phyloP scores from a whole-genome alignment of 805 yeast species.

The Pichia nanzhaoensis region DNA sequence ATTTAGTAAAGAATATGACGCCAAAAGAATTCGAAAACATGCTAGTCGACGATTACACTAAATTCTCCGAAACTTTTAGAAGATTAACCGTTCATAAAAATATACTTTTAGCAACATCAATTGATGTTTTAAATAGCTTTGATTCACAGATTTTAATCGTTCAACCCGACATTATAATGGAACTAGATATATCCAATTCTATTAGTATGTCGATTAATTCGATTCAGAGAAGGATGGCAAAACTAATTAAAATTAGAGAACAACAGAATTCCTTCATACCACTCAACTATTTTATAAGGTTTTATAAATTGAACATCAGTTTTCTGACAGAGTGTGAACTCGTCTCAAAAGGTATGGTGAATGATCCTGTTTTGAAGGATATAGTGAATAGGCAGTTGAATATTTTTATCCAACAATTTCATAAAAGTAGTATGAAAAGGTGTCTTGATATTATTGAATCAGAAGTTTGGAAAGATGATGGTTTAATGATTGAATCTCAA shows the following conservation, averaged over 20 bases:
- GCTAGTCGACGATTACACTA: slow-evolving; percentile 53
- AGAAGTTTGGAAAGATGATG: slow-evolving; percentile 77
- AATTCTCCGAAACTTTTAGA: slow-evolving; percentile 64
- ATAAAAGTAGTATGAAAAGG: slow-evolving; percentile 40
- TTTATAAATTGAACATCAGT: slow-evolving; percentile 58
- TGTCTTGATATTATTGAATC: slow-evolving; percentile 47
- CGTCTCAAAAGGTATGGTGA: slow-evolving; percentile 56
- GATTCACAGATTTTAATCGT: slow-evolving; percentile 24
- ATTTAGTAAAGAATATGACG: slow-evolving; percentile 56
- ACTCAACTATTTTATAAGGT: slow-evolving; percentile 54
- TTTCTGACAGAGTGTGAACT: slow-evolving; percentile 81
- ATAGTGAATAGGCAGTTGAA: slow-evolving; percentile 61
- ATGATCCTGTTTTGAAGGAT: slow-evolving; percentile 56
- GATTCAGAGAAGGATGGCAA: slow-evolving; percentile 70
- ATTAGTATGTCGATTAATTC: slow-evolving; percentile 63
- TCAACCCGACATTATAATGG: slow-evolving; percentile 39
- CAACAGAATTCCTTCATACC: slow-evolving; percentile 57
- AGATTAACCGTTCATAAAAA: slow-evolving; percentile 76
- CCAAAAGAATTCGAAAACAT: slow-evolving; percentile 71
- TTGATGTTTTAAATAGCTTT: slow-evolving; percentile 36
- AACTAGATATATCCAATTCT: slow-evolving; percentile 59
- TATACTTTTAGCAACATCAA: slow-evolving; percentile 62
- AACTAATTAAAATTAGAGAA: slow-evolving; percentile 69
- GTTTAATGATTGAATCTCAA: slow-evolving; percentile 46
- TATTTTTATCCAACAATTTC: slow-evolving; percentile 50